Evolutionary conservation across 306 rosid species (phyloP), one percentile per base, ranked within the genome.

Genomic region (Ochetophila trinervis): DNA sequence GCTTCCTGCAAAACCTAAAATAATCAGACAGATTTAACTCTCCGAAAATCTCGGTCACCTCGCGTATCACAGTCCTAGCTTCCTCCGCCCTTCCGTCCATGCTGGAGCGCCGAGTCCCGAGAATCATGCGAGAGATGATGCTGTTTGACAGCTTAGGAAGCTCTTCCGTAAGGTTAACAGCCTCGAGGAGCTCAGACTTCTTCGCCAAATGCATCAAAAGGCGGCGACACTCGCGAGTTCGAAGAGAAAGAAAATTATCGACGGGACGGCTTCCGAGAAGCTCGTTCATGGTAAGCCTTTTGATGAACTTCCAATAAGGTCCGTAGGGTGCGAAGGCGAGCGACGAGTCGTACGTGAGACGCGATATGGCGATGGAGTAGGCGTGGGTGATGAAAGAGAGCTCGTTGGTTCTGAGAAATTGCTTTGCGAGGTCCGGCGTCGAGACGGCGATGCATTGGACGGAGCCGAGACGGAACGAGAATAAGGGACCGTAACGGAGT

Each of bases 251-350:
- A 37, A 51, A 83, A 57, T 59, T 50, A 68, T 60, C 60, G 0
- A 84, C 57, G 0, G 69, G 73, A 5, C 78, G 66, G 19, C 60
- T 73, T 6, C 79, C 63, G 2, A 84, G 75, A 8, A 69, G 80
- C 65, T 80, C 74, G 17, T 63, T 73, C 73, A 59, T 63, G 69
- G 69, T 75, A 23, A 78, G 70, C 37, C 72, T 84, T 18, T 60
- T 62, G 3, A 78, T 66, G 61, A 80, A 81, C 60, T 75, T 81
- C 82, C 80, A 78, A 45, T 78, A 78, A 4, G 78, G 82, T 18
- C 72, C 84, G 5, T 66, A 69, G 45, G 89, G 86, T 13, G 69
- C 78, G 66, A 78, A 80, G 24, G 84, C 78, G 0, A 81, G 66
- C 0, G 84, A 67, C 1, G 79, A 51, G 12, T 80, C 42, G 53